Evolutionary conservation across 345 rosid genomes (phyloP), one percentile per base, ranked within the genome.

Genomic region (Populus euphratica): DNA sequence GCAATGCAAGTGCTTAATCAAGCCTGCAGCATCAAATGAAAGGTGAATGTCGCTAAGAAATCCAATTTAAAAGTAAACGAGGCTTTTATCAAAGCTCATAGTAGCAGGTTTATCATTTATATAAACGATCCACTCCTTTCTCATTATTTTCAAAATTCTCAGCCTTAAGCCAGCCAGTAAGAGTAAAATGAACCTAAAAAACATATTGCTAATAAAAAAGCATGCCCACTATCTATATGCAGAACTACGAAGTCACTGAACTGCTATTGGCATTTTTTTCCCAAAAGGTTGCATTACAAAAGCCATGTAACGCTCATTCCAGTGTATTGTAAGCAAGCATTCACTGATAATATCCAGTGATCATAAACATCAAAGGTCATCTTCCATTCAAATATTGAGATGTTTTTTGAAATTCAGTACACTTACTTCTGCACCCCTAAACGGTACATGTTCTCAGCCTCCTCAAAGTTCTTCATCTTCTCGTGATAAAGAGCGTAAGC

Each of bases 401-500:
- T 31, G 20, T 18, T 25, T 31, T 54, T 21, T 56, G 36, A 21
- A 11, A 36, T 14, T 10, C 1, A 21, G 44, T 9, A 59, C 65
- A 73, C 96, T 87, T 87, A 95, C 99, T 92, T 95, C 69, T 90
- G 88, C 73, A 89, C 90, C 5, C 98, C 98, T 71, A 88, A 81
- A 82, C 86, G 88, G 73, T 90, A 95, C 97, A 93, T 91, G 82
- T 90, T 91, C 86, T 95, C 98, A 74, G 98, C 96, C 74, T 92
- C 97, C 43, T 89, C 92, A 70, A 86, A 92, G 69, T 88, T 93
- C 91, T 90, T 95, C 64, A 84, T 82, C 88, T 92, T 93, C 88
- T 93, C 99, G 73, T 92, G 88, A 81, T 88, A 90, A 50, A 95
- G 94, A 71, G 96, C 94, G 84, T 95, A 89, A 2, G 99, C 99